These are phyloP conservation scores for Hemerocallis citrina DNA, from an alignment of 106 monocot genomes.

Conservation along the genomic window DNA sequence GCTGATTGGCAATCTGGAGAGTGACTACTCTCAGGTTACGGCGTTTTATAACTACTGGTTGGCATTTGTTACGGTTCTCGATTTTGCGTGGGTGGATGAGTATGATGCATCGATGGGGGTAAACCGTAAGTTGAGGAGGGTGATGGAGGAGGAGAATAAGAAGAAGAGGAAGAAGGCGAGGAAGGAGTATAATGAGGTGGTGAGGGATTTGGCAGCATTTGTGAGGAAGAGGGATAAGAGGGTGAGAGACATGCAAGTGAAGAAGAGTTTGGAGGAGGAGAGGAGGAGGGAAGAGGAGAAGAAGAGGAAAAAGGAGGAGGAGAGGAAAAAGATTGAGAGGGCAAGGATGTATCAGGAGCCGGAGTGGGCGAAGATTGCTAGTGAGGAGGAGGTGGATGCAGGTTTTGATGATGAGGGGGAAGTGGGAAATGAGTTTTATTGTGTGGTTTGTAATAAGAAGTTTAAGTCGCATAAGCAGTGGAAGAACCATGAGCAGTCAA, in stretches of 20 bases:
- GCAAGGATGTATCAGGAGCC: constrained; percentile 67
- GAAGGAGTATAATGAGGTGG: constrained; percentile 76
- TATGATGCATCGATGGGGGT: constrained; percentile 54
- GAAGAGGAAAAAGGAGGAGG: constrained; percentile 72
- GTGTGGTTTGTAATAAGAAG: constrained; percentile 87
- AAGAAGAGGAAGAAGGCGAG: constrained; percentile 76
- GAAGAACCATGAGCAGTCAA: constrained; percentile 99
- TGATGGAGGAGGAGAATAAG: constrained; percentile 96
- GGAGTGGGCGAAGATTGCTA: constrained; percentile 60
- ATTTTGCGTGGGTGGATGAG: constrained; percentile 82
- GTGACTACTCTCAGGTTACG: constrained; percentile 55
- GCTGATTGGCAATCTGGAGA: constrained; percentile 76
- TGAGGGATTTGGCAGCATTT: constrained; percentile 72
- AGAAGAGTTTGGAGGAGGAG: constrained; percentile 70
- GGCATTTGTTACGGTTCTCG: constrained; percentile 65
- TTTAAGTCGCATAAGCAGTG: constrained; percentile 98
- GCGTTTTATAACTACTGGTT: constrained; percentile 91
- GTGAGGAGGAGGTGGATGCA: constrained; percentile 25
- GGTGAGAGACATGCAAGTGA: constrained; percentile 60
- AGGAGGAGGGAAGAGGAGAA: constrained; percentile 44
- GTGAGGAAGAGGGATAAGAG: constrained; percentile 97
- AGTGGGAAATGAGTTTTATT: constrained; percentile 66
- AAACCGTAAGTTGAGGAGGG: constrained; percentile 51
- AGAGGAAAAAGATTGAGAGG: constrained; percentile 60
- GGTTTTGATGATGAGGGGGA: constrained; percentile 21